These are phyloP conservation scores for Cyphellophora attinorum DNA, from an alignment of 2,329 filamentous ascomycete species.

Conservation along the genomic window DNA sequence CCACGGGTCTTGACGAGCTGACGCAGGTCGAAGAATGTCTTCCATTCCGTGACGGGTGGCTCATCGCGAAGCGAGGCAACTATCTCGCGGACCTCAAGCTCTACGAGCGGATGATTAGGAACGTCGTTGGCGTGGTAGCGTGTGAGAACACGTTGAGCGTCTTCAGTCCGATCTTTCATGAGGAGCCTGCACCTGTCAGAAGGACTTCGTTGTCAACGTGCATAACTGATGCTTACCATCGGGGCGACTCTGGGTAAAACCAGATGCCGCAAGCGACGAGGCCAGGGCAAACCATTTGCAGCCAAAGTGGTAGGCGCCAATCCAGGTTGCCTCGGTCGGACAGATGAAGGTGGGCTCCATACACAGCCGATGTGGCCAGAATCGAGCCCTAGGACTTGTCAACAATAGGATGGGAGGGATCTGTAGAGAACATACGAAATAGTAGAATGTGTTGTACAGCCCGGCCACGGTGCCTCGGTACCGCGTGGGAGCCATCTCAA, in stretches of 20 bases:
- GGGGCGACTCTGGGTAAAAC: conserved; percentile 46
- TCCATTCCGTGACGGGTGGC: conserved; percentile 1
- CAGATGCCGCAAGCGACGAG: conserved; percentile 41
- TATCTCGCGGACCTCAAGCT: conserved; percentile 23
- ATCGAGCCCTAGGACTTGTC: conserved; percentile 23
- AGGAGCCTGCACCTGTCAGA: conserved; percentile 47
- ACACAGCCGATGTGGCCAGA: conserved; percentile 12
- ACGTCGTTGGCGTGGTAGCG: conserved; percentile 48
- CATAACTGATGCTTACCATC: conserved; percentile 4
- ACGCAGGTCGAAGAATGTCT: conserved; percentile 30
- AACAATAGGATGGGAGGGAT: no score
- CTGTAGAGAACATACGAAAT: conserved; percentile 12
- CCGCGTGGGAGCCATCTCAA: conserved; percentile 35
- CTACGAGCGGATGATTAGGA: conserved; percentile 19
- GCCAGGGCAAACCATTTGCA: conserved; percentile 35
- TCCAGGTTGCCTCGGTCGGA: conserved; percentile 23
- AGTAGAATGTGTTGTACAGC: conserved; percentile 27
- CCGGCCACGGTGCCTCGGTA: conserved; percentile 31
- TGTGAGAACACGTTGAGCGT: conserved; percentile 46
- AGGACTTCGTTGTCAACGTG: background rate
- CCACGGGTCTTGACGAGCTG: conserved; percentile 27
- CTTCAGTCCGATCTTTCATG: conserved; percentile 46
- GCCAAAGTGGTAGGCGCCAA: conserved; percentile 51
- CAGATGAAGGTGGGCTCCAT: conserved; percentile 7
- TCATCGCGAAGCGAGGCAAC: conserved; percentile 20